phyloP scores from a whole-genome alignment of 306 rosid species.

The Echinosophora koreensis region DNA sequence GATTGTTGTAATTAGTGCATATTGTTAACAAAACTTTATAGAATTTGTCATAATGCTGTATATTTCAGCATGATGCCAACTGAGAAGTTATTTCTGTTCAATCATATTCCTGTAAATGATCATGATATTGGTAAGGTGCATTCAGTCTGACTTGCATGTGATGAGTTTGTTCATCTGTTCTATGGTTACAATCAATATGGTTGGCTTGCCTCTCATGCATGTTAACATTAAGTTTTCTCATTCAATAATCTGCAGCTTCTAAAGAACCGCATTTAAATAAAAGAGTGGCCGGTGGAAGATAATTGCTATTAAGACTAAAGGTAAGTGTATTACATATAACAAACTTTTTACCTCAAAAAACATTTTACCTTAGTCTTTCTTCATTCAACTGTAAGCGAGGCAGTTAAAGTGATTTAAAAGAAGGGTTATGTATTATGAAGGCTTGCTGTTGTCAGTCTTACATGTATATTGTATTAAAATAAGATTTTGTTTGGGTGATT shows the following conservation, averaged over 20 bases:
- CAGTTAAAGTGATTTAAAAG: constrained; percentile 15
- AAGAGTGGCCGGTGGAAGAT: constrained; percentile 14
- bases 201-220: constrained; percentile 14
- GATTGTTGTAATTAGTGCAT: constrained; percentile 14
- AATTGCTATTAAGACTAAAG: constrained; percentile 36
- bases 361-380: background rate
- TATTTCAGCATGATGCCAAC: constrained; percentile 30
- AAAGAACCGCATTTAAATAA: constrained; percentile 32
- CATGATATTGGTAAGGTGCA: constrained; percentile 3
- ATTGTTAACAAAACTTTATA: constrained; percentile 22
- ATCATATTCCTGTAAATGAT: constrained; percentile 36
- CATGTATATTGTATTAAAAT: constrained; percentile 10
- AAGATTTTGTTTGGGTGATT: constrained; percentile 18
- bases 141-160: constrained; percentile 23
- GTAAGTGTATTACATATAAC: constrained; percentile 20
- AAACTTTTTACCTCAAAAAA: background rate
- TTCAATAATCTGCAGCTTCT: constrained; percentile 32
- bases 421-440: constrained; percentile 20
- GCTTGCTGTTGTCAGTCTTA: constrained; percentile 26
- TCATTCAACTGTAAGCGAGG: constrained; percentile 31
- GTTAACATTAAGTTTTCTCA: constrained; percentile 26
- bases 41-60: constrained; percentile 17
- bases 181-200: background rate
- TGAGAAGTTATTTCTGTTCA: constrained; percentile 43
- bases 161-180: constrained; percentile 27